Conservation (phyloP, 2,329 filamentous ascomycete genomes). For the Aspergillus versicolor region DNA sequence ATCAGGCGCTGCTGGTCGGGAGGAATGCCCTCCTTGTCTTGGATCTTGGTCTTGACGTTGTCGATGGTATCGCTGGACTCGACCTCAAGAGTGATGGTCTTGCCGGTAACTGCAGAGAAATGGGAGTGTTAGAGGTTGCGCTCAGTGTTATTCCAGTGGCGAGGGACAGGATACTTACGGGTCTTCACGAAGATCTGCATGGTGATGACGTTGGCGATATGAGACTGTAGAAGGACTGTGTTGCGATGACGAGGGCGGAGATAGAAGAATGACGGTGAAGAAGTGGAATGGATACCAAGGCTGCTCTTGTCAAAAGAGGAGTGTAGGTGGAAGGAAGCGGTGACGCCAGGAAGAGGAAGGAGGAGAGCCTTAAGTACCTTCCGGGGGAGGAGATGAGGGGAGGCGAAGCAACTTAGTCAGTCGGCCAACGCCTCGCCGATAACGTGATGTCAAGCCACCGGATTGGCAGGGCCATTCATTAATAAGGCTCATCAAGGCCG, state of each 20-base stretch:
- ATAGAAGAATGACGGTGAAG: conserved; percentile 17
- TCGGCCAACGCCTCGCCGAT: conserved; percentile 29
- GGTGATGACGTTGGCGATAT: conserved; percentile 39
- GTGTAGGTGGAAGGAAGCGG: conserved; percentile 13
- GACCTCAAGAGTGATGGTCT: conserved; percentile 54
- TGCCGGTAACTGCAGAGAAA: conserved; percentile 56
- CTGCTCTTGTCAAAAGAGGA: conserved; percentile 17
- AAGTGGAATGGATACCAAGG: conserved; percentile 13
- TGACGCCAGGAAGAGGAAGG: conserved; percentile 20
- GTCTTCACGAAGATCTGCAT: conserved; percentile 99
- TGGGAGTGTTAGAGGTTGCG: conserved; percentile 35
- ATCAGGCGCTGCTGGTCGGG: conserved; percentile 60
- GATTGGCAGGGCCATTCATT: conserved; percentile 5
- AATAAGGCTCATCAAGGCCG: conserved; percentile 1
- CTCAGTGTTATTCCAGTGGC: conserved; percentile 26
- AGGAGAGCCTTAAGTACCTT: conserved; percentile 33
- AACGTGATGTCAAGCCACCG: conserved; percentile 23
- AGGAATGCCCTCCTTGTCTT: conserved; percentile 61
- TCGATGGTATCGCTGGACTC: conserved; percentile 51
- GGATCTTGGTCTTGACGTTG: conserved; percentile 60
- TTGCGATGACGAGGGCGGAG: conserved; percentile 4
- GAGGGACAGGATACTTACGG: conserved; percentile 58
- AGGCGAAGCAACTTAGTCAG: conserved; percentile 32
- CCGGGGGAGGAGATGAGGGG: conserved; percentile 24
- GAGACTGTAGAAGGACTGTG: conserved; percentile 5